A percentile compares a stretch with the other conserved stretches of the same genome.
These are phyloP conservation scores for Magnaporthiopsis poae DNA, from an alignment of 2,329 filamentous ascomycete species.

Conservation along the genomic window DNA sequence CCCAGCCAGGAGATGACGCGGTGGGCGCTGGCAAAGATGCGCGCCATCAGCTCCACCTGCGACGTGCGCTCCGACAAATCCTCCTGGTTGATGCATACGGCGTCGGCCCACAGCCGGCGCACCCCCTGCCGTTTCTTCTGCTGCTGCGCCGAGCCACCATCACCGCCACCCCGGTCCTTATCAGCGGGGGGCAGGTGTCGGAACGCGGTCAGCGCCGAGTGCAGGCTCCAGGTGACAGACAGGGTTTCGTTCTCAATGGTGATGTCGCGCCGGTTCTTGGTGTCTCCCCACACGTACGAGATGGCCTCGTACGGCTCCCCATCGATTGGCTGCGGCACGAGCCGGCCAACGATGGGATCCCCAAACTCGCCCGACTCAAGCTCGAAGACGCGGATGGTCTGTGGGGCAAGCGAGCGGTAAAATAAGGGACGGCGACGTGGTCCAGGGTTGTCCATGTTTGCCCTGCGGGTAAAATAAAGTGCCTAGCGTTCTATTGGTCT, in stretches of 20 bases:
- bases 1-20: conserved; percentile 15
- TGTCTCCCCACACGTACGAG: conserved; percentile 10
- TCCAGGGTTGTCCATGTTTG: not conserved
- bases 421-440: conserved; percentile 4
- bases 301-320: conserved; percentile 9
- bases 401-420: conserved; percentile 11
- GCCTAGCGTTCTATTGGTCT: no score
- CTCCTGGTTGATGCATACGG: conserved; percentile 18
- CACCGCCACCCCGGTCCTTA: not conserved
- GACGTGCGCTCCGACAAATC: conserved; percentile 12
- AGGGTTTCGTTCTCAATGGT: not conserved
- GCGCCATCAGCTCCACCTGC: conserved; percentile 16
- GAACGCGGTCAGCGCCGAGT: conserved; percentile 7
- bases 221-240: conserved; percentile 6
- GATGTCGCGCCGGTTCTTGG: not conserved
- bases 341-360: conserved; percentile 8
- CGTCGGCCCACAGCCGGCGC: conserved; percentile 16
- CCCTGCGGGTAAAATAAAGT: no score
- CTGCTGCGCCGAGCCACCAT: not conserved
- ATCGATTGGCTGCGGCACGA: conserved; percentile 27
- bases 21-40: conserved; percentile 13
- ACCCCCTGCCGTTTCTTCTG: not conserved
- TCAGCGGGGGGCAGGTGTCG: not conserved
- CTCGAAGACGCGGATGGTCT: conserved; percentile 12
- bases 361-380: conserved; percentile 11